These are phyloP conservation scores for Diddensiella caesifluorescens DNA, from an alignment of 805 yeast genomes.

Conservation along the genomic window DNA sequence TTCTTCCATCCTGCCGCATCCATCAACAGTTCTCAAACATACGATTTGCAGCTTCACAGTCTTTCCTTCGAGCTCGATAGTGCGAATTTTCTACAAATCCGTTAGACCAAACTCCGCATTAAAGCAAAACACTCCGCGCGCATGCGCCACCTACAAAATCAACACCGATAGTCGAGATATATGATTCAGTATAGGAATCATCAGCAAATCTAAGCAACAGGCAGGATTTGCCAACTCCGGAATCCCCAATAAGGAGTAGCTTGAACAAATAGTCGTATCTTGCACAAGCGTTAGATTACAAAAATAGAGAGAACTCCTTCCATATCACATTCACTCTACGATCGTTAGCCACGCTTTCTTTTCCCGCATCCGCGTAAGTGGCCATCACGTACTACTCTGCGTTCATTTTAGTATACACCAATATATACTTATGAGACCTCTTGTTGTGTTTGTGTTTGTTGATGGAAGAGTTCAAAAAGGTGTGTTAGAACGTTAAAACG, in stretches of 20 bases:
- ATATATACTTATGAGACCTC: too few species aligned
- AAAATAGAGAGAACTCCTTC: too few species aligned
- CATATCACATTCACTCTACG: too few species aligned
- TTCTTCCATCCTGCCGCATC: background rate
- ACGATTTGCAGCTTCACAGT: constrained; percentile 89
- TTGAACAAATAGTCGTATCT: constrained; percentile 98
- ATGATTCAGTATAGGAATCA: constrained; percentile 93
- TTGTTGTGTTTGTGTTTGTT: background rate
- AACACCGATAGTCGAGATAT: constrained; percentile 96
- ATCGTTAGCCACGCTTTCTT: too few species aligned
- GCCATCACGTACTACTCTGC: constrained; percentile 17
- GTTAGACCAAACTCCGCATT: background rate
- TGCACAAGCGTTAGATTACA: background rate
- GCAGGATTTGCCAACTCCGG: constrained; percentile 98
- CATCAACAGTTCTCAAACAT: too few species aligned
- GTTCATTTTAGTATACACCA: constrained; percentile 11
- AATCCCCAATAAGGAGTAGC: constrained; percentile 91
- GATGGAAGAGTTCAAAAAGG: background rate
- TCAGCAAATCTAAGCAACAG: constrained; percentile 92
- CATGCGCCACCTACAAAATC: constrained; percentile 51
- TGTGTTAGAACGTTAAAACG: background rate
- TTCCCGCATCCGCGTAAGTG: too few species aligned
- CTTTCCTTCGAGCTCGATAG: constrained; percentile 85
- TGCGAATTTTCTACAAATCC: constrained; percentile 39
- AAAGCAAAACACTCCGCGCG: background rate